Conservation (phyloP, 2,329 filamentous ascomycete species). For the Helicocarpus griseus region DNA sequence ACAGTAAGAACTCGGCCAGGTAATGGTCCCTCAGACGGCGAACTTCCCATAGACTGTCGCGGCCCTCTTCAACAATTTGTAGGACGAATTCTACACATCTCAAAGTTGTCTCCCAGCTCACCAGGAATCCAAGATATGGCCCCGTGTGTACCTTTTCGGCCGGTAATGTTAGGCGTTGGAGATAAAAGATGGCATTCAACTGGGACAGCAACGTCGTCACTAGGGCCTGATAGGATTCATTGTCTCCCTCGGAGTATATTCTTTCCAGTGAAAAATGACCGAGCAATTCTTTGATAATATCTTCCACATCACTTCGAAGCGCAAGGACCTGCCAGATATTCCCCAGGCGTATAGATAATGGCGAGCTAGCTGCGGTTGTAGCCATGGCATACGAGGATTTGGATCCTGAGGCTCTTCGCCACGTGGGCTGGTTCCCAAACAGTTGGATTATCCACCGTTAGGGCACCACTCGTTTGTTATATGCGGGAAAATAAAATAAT, state of each 20-base stretch:
- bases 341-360: slow-evolving; percentile 28
- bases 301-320: slow-evolving; percentile 33
- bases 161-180: slow-evolving; percentile 34
- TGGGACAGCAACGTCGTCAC: slow-evolving; percentile 29
- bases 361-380: slow-evolving; percentile 23
- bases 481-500: background rate
- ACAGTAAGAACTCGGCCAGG: slow-evolving; percentile 29
- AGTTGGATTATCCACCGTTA: background rate
- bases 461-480: background rate
- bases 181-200: slow-evolving; percentile 31
- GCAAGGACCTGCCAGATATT: slow-evolving; percentile 29
- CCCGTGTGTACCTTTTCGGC: slow-evolving; percentile 26
- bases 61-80: slow-evolving; percentile 28
- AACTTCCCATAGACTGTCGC: slow-evolving; percentile 26
- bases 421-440: background rate
- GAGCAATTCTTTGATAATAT: slow-evolving; percentile 33
- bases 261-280: slow-evolving; percentile 36
- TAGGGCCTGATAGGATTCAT: slow-evolving; percentile 28
- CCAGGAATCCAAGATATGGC: slow-evolving; percentile 30
- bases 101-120: slow-evolving; percentile 33
- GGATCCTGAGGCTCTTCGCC: background rate
- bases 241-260: slow-evolving; percentile 28
- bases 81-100: slow-evolving; percentile 32
- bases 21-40: slow-evolving; percentile 27
- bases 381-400: slow-evolving; percentile 6